These are phyloP conservation scores for Clavispora phyllophila DNA, from an alignment of 805 yeast species.

Conservation along the genomic window DNA sequence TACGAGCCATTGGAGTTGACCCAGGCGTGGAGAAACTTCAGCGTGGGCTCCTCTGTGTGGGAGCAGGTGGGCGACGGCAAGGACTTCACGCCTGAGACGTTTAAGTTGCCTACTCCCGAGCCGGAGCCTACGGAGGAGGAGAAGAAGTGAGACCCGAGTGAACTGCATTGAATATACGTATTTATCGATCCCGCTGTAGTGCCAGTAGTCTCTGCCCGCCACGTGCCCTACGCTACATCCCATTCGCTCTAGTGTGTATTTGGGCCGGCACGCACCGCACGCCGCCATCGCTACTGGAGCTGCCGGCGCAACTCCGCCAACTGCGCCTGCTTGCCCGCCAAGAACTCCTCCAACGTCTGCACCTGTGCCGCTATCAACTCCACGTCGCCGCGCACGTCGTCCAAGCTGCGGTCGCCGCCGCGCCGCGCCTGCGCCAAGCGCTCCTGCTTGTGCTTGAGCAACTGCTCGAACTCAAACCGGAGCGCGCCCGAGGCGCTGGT, in stretches of 20 bases:
- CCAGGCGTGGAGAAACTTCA: slow-evolving; percentile 88
- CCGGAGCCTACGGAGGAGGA: slow-evolving; percentile 54
- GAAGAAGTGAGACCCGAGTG: slow-evolving; percentile 29
- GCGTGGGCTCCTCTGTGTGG: slow-evolving; percentile 86
- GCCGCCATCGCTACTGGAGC: slow-evolving; percentile 3
- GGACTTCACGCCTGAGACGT: slow-evolving; percentile 74
- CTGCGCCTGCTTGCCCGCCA: slow-evolving; percentile 57
- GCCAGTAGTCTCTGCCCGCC: too few relatives aligned
- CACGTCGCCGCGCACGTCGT: slow-evolving; percentile 56
- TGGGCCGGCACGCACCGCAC: background rate
- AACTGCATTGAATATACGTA: slow-evolving; percentile 1
- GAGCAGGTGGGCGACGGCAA: slow-evolving; percentile 87
- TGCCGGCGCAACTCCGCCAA: slow-evolving; percentile 26
- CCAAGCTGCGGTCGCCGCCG: slow-evolving; percentile 30
- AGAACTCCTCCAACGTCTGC: slow-evolving; percentile 61
- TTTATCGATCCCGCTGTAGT: background rate
- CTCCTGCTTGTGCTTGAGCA: slow-evolving; percentile 70
- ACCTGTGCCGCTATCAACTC: slow-evolving; percentile 76
- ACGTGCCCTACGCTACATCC: too few relatives aligned
- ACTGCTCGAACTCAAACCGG: slow-evolving; percentile 71
- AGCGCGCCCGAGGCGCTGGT: too few relatives aligned
- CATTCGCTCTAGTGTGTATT: background rate
- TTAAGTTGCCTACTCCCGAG: slow-evolving; percentile 77
- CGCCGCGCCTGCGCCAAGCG: slow-evolving; percentile 34
- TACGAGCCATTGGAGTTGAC: slow-evolving; percentile 88